These are phyloP conservation scores for Aspergillus tanneri DNA, from an alignment of 2,329 filamentous ascomycete species.

Conservation along the genomic window DNA sequence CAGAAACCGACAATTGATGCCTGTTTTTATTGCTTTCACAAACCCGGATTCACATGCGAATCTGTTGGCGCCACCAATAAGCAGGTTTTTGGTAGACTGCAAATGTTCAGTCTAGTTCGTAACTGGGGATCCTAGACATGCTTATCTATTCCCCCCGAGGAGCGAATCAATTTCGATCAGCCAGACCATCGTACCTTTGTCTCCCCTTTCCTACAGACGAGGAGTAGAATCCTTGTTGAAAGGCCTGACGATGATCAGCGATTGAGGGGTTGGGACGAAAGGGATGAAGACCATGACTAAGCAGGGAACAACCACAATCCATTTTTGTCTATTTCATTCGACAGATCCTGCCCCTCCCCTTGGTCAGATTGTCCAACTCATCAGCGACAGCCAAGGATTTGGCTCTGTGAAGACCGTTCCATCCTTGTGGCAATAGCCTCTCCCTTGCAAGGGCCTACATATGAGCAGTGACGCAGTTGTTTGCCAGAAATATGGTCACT, in stretches of 20 bases:
- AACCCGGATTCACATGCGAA: too few relatives aligned
- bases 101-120: too few relatives aligned
- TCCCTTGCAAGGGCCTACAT: neutral
- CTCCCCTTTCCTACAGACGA: neutral
- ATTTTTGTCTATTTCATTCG: neutral
- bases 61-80: too few relatives aligned
- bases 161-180: neutral
- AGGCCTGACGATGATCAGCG: neutral
- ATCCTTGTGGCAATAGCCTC: neutral
- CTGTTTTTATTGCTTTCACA: too few relatives aligned
- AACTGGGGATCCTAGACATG: too few relatives aligned
- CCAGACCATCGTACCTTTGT: neutral
- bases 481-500: too few relatives aligned
- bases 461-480: neutral
- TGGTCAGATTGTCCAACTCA: neutral
- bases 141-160: neutral
- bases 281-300: neutral
- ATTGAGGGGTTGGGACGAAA: neutral
- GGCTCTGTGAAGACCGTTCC: neutral
- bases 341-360: neutral
- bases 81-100: too few relatives aligned
- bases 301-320: neutral
- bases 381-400: neutral
- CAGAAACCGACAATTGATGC: too few relatives aligned
- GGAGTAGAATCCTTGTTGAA: neutral